Base-by-base conservation (phyloP, 768 basidiomycete species). In the Austroboletus eburneus region DNA sequence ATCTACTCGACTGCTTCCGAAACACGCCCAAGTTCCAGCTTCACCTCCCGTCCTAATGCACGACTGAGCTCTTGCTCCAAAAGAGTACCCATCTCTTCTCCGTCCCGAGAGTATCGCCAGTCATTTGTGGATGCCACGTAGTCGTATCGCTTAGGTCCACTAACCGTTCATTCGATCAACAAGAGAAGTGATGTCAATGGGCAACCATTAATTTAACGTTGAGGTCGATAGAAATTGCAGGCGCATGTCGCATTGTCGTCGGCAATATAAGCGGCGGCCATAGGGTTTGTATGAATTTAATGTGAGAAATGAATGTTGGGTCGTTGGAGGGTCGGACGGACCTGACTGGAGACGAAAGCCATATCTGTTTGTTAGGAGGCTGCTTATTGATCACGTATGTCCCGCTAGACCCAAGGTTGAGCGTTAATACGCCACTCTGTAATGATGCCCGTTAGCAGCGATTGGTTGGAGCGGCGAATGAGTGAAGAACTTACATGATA, bases 371-470 rank as follows among this genome's bases (percentile, higher is more conserved):
- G 64, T 96, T 96, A 6, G 93, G 93, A 10, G 93, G 93, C 63
- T 96, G 93, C 72, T 95, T 96, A 69, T 96, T 96, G 68, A 96
- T 85, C 23, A 95, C 93, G 69, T 95, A 96, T 10, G 88, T 95
- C 13, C 91, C 91, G 45, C 82, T 70, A 33, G 74, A 69, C 24
- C 84, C 91, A 14, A 94, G 73, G 40, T 72, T 74, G 36, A 95
- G 77, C 1, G 92, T 96, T 27, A 96, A 65, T 24, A 96, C 93
- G n/a, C 93, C 93, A 57, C 85, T 83, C 93, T 95, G 64, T 25
- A 22, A 49, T 21, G 35, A 49, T 49, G 22, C 30, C 16, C 45
- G 13, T 64, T 12, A 64, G 48, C 14, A 25, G 17, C 25, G 20
- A 17, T 18, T 38, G 24, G 41, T 8, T n/a, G n/a, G n/a, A n/a